A percentile compares a stretch with the other conserved stretches of the same genome.
phyloP scores from a whole-genome alignment of 768 basidiomycete species.

The Rubroboletus satanas region DNA sequence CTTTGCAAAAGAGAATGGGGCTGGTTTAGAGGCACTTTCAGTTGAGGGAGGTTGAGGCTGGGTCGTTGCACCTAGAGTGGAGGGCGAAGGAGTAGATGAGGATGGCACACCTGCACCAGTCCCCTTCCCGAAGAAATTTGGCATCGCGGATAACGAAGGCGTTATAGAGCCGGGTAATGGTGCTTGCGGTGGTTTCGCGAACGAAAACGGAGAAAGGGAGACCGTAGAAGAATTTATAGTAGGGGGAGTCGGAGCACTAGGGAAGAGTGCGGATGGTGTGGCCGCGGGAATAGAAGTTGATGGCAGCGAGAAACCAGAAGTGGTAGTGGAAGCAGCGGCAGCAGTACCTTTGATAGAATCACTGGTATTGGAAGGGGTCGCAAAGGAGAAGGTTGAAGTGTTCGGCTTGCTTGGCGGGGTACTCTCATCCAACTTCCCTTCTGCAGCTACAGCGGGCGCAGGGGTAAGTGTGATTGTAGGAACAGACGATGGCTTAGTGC shows the following conservation, averaged over 20 bases:
- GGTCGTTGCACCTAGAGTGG: conserved; percentile 1
- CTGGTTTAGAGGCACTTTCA: conserved; percentile 10
- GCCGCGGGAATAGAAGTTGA: conserved; percentile 25
- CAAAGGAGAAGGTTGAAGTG: conserved; percentile 16
- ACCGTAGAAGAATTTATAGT: conserved; percentile 10
- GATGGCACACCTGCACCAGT: conserved; percentile 4
- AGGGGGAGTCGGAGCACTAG: conserved; percentile 6
- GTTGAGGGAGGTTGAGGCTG: conserved; percentile 9
- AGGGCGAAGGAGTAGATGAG: conserved; percentile 4
- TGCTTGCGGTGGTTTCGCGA: conserved; percentile 14
- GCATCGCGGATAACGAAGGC: conserved; percentile 11
- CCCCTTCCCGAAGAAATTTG: conserved; percentile 34
- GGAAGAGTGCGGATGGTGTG: conserved; percentile 12
- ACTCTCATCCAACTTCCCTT: conserved; percentile 3
- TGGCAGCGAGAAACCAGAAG: conserved; percentile 24
- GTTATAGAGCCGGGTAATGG: conserved; percentile 1
- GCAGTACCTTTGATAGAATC: conserved; percentile 8
- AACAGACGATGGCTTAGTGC: conserved; percentile 17
- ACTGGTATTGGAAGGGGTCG: background rate
- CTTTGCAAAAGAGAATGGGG: conserved; percentile 14
- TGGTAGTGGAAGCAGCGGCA: conserved; percentile 2
- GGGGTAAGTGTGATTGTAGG: conserved; percentile 30
- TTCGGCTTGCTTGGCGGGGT: conserved; percentile 14
- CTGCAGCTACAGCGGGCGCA: conserved; percentile 11
- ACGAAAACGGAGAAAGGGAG: conserved; percentile 14